These are phyloP conservation scores for Nicotiana rustica DNA, from an alignment of 305 asterid genomes.

Conservation along the genomic window DNA sequence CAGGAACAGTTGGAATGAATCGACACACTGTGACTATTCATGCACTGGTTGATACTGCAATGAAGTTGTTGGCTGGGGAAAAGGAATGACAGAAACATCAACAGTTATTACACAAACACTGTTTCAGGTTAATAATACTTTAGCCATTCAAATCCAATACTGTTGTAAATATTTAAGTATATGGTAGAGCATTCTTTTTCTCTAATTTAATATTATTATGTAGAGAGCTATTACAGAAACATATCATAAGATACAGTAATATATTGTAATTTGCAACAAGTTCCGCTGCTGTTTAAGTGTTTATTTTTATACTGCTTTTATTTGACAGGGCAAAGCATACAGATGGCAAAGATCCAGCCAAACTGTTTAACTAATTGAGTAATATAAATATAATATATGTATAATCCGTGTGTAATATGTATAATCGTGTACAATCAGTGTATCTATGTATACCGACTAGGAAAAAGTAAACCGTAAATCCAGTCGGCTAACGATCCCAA, in stretches of 20 bases:
- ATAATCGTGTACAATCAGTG: too few relatives aligned
- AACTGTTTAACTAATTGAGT: too few relatives aligned
- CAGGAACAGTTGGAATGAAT: constrained; percentile 82
- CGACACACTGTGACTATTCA: constrained; percentile 65
- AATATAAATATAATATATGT: too few relatives aligned
- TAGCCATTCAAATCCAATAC: background rate
- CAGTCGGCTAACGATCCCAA: background rate
- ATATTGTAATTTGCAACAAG: constrained; percentile 11
- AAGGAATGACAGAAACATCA: background rate
- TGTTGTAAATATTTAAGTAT: background rate
- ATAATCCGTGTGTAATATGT: too few relatives aligned
- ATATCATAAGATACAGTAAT: background rate
- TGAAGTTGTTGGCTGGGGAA: constrained; percentile 55
- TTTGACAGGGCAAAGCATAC: background rate
- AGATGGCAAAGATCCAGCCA: too few relatives aligned
- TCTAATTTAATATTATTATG: background rate
- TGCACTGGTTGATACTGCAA: constrained; percentile 68
- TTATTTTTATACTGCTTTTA: background rate
- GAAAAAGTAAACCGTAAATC: too few relatives aligned
- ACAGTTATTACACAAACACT: background rate
- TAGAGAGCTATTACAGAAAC: background rate
- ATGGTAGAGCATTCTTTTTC: background rate
- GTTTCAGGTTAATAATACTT: background rate
- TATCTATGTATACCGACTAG: too few relatives aligned
- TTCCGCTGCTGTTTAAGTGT: background rate